Conservation (phyloP, 2,329 filamentous ascomycete species). For the Aspergillus calidoustus region DNA sequence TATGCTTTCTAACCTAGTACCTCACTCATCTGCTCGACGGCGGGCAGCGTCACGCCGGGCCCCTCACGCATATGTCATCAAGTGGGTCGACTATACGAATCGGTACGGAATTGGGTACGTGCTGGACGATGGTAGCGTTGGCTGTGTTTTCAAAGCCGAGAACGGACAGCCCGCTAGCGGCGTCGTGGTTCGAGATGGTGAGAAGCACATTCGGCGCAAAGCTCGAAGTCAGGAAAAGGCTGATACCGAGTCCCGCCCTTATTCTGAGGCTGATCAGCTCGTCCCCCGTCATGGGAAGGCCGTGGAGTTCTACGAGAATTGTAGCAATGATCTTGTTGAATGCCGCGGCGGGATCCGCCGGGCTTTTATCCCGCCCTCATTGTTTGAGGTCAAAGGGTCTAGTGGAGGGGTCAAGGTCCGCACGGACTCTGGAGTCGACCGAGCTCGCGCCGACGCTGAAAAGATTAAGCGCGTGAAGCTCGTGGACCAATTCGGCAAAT, state of each 20-base stretch:
- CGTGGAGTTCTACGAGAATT: conserved; percentile 55
- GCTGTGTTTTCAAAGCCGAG: conserved; percentile 55
- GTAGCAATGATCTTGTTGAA: conserved; percentile 36
- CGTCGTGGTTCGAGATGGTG: conserved; percentile 52
- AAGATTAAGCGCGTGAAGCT: conserved; percentile 54
- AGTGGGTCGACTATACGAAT: conserved; percentile 59
- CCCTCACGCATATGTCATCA: conserved; percentile 54
- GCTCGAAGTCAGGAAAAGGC: conserved; percentile 44
- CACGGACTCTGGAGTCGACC: conserved; percentile 36
- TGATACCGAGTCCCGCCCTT: conserved; percentile 33
- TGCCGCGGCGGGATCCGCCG: conserved; percentile 45
- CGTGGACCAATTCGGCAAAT: conserved; percentile 57
- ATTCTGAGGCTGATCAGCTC: conserved; percentile 49
- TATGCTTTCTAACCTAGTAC: conserved; percentile 43
- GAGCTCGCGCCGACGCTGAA: conserved; percentile 48
- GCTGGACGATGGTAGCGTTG: conserved; percentile 55
- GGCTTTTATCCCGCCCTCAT: conserved; percentile 43
- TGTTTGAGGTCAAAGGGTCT: conserved; percentile 44
- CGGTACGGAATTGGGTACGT: conserved; percentile 58
- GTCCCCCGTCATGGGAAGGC: conserved; percentile 48
- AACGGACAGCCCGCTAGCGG: conserved; percentile 50
- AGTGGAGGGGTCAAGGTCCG: conserved; percentile 39
- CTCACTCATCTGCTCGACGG: conserved; percentile 37
- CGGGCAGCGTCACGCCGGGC: conserved; percentile 33
- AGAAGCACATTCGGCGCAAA: conserved; percentile 51